Percentiles rank a stretch among this genome's conserved stretches.
phyloP scores from a whole-genome alignment of 176 grass and related monocot genomes.

The Leersia perrieri region DNA sequence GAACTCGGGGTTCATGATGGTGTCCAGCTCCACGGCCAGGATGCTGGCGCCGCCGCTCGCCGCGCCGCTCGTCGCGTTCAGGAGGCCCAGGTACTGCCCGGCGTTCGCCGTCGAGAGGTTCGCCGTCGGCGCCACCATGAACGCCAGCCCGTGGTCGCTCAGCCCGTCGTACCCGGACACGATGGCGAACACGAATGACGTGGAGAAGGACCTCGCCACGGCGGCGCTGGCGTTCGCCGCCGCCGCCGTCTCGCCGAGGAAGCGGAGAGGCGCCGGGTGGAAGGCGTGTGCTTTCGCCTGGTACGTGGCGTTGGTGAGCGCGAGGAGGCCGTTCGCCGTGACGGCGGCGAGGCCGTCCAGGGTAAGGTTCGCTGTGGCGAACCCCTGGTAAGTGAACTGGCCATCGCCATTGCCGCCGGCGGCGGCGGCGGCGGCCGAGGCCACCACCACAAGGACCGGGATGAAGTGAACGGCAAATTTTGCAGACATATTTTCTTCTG shows the following conservation, averaged over 20 bases:
- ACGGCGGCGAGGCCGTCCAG: slow-evolving; percentile 16
- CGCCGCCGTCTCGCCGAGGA: background rate
- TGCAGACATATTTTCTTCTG: background rate
- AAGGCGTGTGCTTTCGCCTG: slow-evolving; percentile 15
- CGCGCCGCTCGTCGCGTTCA: slow-evolving; percentile 23
- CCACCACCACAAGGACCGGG: background rate
- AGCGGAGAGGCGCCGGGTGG: slow-evolving; percentile 5
- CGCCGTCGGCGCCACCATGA: slow-evolving; percentile 19
- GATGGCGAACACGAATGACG: slow-evolving; percentile 43
- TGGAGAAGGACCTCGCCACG: slow-evolving; percentile 24
- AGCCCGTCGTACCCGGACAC: background rate
- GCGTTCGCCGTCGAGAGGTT: background rate
- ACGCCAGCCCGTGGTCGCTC: slow-evolving; percentile 30
- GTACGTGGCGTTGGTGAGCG: background rate
- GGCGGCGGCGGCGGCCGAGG: background rate
- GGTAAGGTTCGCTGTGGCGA: background rate
- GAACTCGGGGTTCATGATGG: slow-evolving; percentile 32
- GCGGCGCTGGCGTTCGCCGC: background rate
- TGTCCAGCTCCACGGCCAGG: slow-evolving; percentile 48
- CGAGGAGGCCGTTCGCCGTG: slow-evolving; percentile 14
- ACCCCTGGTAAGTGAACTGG: background rate
- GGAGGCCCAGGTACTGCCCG: slow-evolving; percentile 44
- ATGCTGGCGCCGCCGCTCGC: slow-evolving; percentile 1
- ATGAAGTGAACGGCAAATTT: background rate
- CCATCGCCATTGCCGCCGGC: background rate